phyloP scores from a whole-genome alignment of 148 eudicot species.

The Silene latifolia region DNA sequence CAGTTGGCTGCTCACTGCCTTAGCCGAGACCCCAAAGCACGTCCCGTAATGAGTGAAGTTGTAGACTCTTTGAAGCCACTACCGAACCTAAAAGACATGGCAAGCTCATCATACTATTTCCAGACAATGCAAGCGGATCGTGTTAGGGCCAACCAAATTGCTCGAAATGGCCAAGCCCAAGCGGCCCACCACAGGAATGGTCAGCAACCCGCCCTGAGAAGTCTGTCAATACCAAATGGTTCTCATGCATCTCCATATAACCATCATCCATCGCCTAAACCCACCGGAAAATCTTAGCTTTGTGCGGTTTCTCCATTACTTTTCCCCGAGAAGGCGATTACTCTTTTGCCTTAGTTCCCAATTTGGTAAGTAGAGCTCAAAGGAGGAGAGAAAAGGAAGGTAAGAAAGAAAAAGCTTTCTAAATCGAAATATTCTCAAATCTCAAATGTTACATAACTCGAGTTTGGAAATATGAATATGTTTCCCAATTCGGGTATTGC shows the following conservation, averaged over 20 bases:
- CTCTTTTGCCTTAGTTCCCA: too few relatives aligned
- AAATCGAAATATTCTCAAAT: slow-evolving; percentile 13
- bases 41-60: slow-evolving; percentile 68
- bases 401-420: slow-evolving; percentile 1
- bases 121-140: slow-evolving; percentile 64
- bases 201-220: slow-evolving; percentile 48
- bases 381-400: slow-evolving; percentile 15
- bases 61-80: slow-evolving; percentile 56
- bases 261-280: slow-evolving; percentile 62
- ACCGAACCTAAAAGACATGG: slow-evolving; percentile 67
- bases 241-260: slow-evolving; percentile 62
- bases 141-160: slow-evolving; percentile 43
- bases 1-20: slow-evolving; percentile 69
- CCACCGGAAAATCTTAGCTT: slow-evolving; percentile 44
- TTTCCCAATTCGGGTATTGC: slow-evolving; percentile 2
- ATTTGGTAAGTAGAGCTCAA: neutral
- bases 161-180: slow-evolving; percentile 37
- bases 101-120: slow-evolving; percentile 64
- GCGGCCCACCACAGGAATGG: slow-evolving; percentile 44
- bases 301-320: too few relatives aligned
- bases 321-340: neutral
- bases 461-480: slow-evolving; percentile 22
- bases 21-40: slow-evolving; percentile 61
- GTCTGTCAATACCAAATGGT: slow-evolving; percentile 65
- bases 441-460: slow-evolving; percentile 23